Evolutionary conservation across 1,139 yeast species (phyloP).

Genomic region (Arxiozyma heterogenica): DNA sequence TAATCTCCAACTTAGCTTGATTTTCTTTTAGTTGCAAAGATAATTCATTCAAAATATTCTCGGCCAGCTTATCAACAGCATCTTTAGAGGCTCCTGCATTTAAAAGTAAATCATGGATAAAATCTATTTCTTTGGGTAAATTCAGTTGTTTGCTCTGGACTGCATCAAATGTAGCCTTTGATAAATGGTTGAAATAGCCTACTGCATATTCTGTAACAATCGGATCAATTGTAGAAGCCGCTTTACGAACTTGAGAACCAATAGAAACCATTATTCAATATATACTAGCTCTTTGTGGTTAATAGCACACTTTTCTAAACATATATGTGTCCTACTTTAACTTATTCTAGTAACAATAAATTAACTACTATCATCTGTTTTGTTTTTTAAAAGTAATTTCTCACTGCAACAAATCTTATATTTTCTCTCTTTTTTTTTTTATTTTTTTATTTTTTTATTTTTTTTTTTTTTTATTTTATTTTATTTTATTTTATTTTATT

Average conservation of each 20-base stretch:
- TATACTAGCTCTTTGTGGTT: background rate
- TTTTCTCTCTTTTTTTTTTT: too few species aligned
- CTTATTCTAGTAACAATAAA: too few species aligned
- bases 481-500: too few species aligned
- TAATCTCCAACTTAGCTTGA: conserved; percentile 55
- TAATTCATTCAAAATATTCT: conserved; percentile 41
- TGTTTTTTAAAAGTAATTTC: too few species aligned
- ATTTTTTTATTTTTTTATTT: too few species aligned
- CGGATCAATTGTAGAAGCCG: conserved; percentile 78
- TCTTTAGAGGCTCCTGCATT: conserved; percentile 74
- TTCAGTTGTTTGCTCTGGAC: conserved; percentile 69
- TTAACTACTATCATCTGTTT: too few species aligned
- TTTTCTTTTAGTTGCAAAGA: conserved; percentile 54
- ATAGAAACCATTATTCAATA: conserved; percentile 22
- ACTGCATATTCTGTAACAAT: conserved; percentile 88
- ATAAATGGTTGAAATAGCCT: conserved; percentile 77
- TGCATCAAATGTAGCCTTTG: conserved; percentile 67
- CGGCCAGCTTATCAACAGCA: conserved; percentile 43
- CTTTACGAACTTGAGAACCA: conserved; percentile 65
- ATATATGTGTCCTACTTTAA: too few species aligned
- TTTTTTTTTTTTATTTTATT: too few species aligned
- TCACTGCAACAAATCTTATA: too few species aligned
- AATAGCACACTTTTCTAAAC: too few species aligned
- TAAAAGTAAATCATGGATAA: conserved; percentile 51
- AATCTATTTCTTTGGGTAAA: conserved; percentile 55